Evolutionary conservation across 2,329 filamentous ascomycete species (phyloP), one percentile per base, ranked within the genome.

Genomic region (Fonsecaea monophora): DNA sequence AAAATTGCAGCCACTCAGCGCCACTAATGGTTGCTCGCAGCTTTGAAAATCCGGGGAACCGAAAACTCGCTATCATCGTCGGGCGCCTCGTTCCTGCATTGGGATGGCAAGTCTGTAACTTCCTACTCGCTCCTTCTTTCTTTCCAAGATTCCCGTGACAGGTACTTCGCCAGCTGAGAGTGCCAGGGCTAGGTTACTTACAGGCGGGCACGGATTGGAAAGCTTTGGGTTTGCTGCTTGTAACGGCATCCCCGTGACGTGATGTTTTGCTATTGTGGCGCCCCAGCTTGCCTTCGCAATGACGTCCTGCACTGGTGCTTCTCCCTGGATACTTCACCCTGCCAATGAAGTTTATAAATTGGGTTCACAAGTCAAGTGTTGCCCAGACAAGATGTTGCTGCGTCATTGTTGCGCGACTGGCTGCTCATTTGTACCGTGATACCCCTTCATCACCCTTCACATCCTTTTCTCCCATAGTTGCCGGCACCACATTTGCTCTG

Each of bases 11-110:
- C 40, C 40, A 45, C n/a, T 45, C 4, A 45, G 40, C 3, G 40
- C 40, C 15, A 7, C 40, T 6, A 13, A n/a, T 45, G 1, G 40
- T 45, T 18, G n/a, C 40, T 45, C 40, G 40, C 40, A 45, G 6
- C n/a, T 45, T 18, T 9, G 40, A 18, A 45, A 40, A 56, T 40
- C 30, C 15, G 53, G 37, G 53, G 30, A 56, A 56, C 13, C 32
- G 53, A 5, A 35, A 32, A 7, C 18, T 18, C 45, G 25, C 21
- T 25, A 6, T 25, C 18, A 6, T 25, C 45, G 5, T 25, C 5
- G 30, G 30, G 30, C 30, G 30, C 30, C 30, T 32, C 30, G 45
- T 50, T 50, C 45, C 45, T 50, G 45, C 45, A 50, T 50, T 50
- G 18, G 6, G 45, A 50, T 50, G 25, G 45, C 45, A 12, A 30